Evolutionary conservation across 1,284 basidiomycete genomes (phyloP).

Genomic region (Hemileia vastatrix): DNA sequence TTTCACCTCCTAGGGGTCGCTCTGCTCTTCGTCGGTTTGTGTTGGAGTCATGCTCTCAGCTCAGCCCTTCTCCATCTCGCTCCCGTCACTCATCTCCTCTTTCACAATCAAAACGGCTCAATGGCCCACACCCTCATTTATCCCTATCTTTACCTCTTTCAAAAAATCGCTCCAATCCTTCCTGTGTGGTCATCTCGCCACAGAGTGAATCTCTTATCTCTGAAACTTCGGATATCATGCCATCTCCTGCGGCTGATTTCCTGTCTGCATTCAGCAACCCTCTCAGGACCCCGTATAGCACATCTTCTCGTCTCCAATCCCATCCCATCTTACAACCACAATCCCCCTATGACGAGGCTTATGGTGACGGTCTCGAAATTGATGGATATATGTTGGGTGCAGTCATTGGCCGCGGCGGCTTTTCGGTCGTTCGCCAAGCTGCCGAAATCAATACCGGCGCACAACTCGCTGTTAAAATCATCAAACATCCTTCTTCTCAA

Average conservation of each 20-base stretch:
- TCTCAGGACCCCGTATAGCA: neutral
- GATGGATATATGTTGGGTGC: constrained; percentile 62
- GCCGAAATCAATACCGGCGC: constrained; percentile 56
- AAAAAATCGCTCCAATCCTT: constrained; percentile 5
- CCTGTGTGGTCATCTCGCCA: neutral
- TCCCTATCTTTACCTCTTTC: neutral
- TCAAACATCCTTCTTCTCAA: constrained; percentile 43
- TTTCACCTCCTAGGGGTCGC: neutral
- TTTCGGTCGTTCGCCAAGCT: constrained; percentile 72
- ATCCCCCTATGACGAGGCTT: too few species aligned
- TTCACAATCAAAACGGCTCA: neutral
- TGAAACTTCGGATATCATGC: constrained; percentile 18
- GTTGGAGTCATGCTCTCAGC: constrained; percentile 1
- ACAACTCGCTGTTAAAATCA: constrained; percentile 70
- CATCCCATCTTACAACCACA: too few species aligned
- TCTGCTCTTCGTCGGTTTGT: constrained; percentile 5
- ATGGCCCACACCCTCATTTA: neutral
- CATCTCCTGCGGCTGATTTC: constrained; percentile 20
- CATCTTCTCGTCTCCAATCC: neutral
- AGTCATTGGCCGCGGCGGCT: constrained; percentile 70
- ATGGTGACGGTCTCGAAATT: constrained; percentile 28
- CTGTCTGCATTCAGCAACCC: constrained; percentile 18
- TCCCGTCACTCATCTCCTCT: neutral
- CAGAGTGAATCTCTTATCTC: constrained; percentile 8
- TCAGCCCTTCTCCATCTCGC: neutral